Evolutionary conservation across 805 yeast species (phyloP).

Genomic region (Yarrowia alimentaria): DNA sequence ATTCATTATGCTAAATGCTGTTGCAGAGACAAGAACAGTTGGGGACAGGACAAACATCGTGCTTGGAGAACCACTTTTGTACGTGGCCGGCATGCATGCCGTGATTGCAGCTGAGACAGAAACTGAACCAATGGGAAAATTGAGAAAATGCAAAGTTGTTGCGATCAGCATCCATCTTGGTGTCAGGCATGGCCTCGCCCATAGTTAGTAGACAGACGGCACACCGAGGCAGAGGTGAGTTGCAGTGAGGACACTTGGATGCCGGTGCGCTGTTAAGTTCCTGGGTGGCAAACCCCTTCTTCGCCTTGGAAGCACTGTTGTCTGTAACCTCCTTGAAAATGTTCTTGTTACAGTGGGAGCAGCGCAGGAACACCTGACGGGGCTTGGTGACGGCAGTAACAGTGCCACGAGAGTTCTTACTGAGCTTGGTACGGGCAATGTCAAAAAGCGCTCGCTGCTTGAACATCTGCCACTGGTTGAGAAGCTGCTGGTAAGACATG

Average conservation of each 20-base stretch:
- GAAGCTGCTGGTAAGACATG: slow-evolving; percentile 56
- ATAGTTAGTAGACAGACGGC: slow-evolving; percentile 80
- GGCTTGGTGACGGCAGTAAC: slow-evolving; percentile 53
- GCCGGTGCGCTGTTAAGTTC: neutral
- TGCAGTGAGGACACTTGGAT: slow-evolving; percentile 83
- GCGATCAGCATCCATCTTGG: slow-evolving; percentile 30
- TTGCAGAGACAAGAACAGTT: slow-evolving; percentile 86
- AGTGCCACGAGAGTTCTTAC: slow-evolving; percentile 52
- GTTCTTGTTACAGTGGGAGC: slow-evolving; percentile 71
- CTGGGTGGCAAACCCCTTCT: neutral
- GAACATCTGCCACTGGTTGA: slow-evolving; percentile 80
- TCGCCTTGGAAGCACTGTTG: too few species aligned
- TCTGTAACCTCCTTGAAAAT: slow-evolving; percentile 32
- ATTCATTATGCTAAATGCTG: slow-evolving; percentile 6
- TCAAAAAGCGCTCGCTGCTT: slow-evolving; percentile 81
- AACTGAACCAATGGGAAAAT: slow-evolving; percentile 83
- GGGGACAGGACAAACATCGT: slow-evolving; percentile 89
- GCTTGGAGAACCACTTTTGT: slow-evolving; percentile 90
- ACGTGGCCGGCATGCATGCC: slow-evolving; percentile 96
- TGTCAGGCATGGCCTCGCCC: slow-evolving; percentile 46
- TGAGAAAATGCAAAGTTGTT: slow-evolving; percentile 35
- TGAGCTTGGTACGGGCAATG: slow-evolving; percentile 66
- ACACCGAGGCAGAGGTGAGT: slow-evolving; percentile 83
- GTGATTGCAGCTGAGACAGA: slow-evolving; percentile 87
- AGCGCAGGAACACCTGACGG: slow-evolving; percentile 76